Conservation (phyloP, 345 rosid genomes). For the Boechera divaricarpa region DNA sequence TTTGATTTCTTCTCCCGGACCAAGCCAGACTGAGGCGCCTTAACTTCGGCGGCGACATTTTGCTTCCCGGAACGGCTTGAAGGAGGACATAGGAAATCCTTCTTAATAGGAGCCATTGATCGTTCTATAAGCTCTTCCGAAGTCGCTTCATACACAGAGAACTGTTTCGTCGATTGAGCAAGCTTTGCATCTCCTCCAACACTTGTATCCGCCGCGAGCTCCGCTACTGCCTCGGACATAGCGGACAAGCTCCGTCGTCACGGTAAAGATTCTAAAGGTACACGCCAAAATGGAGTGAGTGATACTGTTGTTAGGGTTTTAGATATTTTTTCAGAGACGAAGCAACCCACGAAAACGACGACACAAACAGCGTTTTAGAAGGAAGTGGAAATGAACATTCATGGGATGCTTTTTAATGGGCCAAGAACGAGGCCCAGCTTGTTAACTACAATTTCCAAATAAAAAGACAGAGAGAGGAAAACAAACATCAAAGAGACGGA, state of each 20-base stretch:
- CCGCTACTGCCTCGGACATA: constrained; percentile 41
- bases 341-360: constrained; percentile 13
- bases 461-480: too few species aligned
- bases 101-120: constrained; percentile 81
- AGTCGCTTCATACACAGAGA: constrained; percentile 44
- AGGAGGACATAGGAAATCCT: constrained; percentile 74
- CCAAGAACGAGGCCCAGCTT: not conserved
- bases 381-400: not conserved
- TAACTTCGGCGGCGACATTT: constrained; percentile 43
- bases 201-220: constrained; percentile 16
- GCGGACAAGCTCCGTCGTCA: constrained; percentile 28
- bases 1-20: constrained; percentile 87
- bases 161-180: constrained; percentile 39
- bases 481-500: constrained; percentile 4
- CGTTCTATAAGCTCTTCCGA: constrained; percentile 78
- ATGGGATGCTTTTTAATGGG: not conserved
- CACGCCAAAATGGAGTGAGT: not conserved
- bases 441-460: not conserved
- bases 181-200: constrained; percentile 19
- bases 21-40: constrained; percentile 45
- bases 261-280: constrained; percentile 1
- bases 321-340: constrained; percentile 27
- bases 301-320: constrained; percentile 35
- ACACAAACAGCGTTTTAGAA: not conserved
- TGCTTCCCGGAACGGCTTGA: constrained; percentile 51